These are phyloP conservation scores for Yamadazyma olivae DNA, from an alignment of 805 yeast species.

Conservation along the genomic window DNA sequence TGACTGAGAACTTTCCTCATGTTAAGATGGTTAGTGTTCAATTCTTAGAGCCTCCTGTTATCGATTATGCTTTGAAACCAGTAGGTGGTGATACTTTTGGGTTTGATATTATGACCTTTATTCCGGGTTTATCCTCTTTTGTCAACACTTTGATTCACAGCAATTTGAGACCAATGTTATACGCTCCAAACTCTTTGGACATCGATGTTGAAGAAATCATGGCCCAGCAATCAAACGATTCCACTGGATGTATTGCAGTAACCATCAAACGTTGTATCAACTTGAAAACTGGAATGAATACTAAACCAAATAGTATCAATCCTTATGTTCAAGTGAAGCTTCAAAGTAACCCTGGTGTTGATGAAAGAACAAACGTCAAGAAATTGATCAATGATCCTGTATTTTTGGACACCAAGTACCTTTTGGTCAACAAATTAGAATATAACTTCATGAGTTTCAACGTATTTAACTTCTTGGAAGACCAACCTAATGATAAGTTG, in stretches of 20 bases:
- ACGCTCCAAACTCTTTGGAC: constrained; percentile 79
- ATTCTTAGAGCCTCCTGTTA: constrained; percentile 72
- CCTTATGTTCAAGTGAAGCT: constrained; percentile 52
- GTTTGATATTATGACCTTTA: constrained; percentile 75
- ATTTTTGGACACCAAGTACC: constrained; percentile 63
- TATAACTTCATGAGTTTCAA: constrained; percentile 53
- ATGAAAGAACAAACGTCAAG: constrained; percentile 58
- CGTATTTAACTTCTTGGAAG: constrained; percentile 51
- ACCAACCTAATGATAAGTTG: constrained; percentile 52
- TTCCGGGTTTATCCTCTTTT: constrained; percentile 75
- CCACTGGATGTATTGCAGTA: constrained; percentile 64
- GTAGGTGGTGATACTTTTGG: constrained; percentile 90
- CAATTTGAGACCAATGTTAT: constrained; percentile 71
- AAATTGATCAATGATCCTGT: constrained; percentile 54
- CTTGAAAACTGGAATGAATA: constrained; percentile 39
- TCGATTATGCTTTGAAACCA: constrained; percentile 79
- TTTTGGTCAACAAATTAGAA: constrained; percentile 55
- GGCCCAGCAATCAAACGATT: constrained; percentile 61
- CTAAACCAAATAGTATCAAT: constrained; percentile 42
- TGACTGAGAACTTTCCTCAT: constrained; percentile 72
- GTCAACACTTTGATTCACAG: constrained; percentile 69
- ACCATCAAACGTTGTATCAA: constrained; percentile 53
- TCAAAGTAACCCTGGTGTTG: constrained; percentile 36
- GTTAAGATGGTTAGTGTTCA: constrained; percentile 68
- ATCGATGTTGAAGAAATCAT: constrained; percentile 70